Evolutionary conservation across 1,139 yeast species (phyloP), one percentile per base, ranked within the genome.

Genomic region (Geotrichum bryndzae): DNA sequence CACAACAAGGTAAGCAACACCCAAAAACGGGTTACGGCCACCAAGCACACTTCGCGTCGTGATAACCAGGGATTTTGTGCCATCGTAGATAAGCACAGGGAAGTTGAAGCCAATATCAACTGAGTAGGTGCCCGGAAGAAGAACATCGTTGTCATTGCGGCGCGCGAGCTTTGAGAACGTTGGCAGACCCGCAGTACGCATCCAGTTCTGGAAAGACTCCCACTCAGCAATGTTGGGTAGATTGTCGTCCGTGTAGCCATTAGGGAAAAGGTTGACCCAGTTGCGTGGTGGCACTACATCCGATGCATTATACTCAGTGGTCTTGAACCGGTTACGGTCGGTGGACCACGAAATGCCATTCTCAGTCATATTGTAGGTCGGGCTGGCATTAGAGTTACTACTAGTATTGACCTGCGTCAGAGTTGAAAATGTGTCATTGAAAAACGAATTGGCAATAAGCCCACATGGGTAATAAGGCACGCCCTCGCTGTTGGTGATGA

Each of bases 271-370:
- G 71, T 88, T 85, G 66, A 78, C 78, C 99, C 99, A 94, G 77
- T 90, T 90, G 68, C 97, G 98, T 10, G 99, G 99, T 11, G 99
- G 99, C 1, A 84, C 95, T 61, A 94, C 89, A 33, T 92, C 87
- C 11, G 82, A 74, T 38, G 85, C 79, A 64, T 80, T 78, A 76
- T 94, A 95, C 60, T 76, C 71, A 1, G 99, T 91, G 74, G 86
- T 88, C 76, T 88, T 85, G 79, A 86, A 92, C 65, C 96, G 82
- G 66, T 86, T 77, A 57, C 83, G 81, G 73, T 92, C 96, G 4
- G 91, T 82, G 1, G 86, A 72, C 99, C 99, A 94, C 0, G 98
- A 88, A 63, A 91, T 92, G 15, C 88, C 92, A 55, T 82, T 75
- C 64, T 83, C 81, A 11, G 91, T 82, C 82, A 94, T 80, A 29